These are phyloP conservation scores for Citrus trifoliata DNA, from an alignment of 345 rosid species.

Conservation along the genomic window DNA sequence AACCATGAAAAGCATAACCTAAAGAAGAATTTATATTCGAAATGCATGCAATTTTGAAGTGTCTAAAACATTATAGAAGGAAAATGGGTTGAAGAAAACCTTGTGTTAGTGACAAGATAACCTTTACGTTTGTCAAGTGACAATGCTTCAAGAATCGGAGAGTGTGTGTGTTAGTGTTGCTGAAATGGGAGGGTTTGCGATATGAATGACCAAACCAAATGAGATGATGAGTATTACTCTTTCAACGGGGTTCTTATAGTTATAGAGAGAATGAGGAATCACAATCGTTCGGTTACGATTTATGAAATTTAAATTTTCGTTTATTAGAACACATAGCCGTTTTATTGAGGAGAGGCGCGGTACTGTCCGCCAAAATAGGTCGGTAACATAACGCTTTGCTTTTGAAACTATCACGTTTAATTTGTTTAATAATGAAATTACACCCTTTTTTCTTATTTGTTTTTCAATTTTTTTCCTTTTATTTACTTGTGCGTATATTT, in stretches of 20 bases:
- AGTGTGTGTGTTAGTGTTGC: neutral
- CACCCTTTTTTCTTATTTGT: too few species aligned
- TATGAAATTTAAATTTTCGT: slow-evolving; percentile 11
- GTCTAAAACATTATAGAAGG: neutral
- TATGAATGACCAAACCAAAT: slow-evolving; percentile 6
- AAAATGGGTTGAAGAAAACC: slow-evolving; percentile 2
- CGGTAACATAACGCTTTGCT: neutral
- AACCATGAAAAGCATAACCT: neutral
- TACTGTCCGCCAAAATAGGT: neutral
- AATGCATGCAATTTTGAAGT: neutral
- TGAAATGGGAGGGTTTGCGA: neutral
- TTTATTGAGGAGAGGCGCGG: neutral
- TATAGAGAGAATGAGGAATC: slow-evolving; percentile 1
- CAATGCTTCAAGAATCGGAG: neutral
- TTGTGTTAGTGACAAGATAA: too few species aligned
- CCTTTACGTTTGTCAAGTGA: neutral
- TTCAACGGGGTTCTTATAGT: neutral
- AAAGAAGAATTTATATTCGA: neutral
- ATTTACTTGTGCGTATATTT: neutral
- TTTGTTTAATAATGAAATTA: neutral
- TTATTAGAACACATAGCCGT: slow-evolving; percentile 11
- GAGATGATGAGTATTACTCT: neutral
- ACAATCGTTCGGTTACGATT: neutral
- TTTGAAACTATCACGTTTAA: neutral
- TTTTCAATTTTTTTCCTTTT: neutral